Base-by-base conservation (phyloP, 345 rosid species). In the Corchorus olitorius region DNA sequence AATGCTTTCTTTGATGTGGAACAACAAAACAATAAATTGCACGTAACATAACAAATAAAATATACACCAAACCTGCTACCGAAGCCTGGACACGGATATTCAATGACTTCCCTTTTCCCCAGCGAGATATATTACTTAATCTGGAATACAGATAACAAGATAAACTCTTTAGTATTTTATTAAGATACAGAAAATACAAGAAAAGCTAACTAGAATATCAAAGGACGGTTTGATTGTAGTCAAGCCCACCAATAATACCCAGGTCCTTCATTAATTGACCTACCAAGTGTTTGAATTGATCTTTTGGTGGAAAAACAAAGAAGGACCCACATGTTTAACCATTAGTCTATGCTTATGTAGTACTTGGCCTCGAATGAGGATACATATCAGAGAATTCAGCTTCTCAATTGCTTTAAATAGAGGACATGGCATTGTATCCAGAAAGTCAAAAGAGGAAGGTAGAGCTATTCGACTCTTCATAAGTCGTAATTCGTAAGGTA, bases 11-110 rank as follows among this genome's bases (percentile, higher is more conserved):
- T 2, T 39, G 43, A 67, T 15, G 5, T 14, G 17, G n/a, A 46
- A 60, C 17, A 1, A 55, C 19, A 54, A 61, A 65, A 50, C 2
- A 13, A 53, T 10, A 17, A 73, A 37, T 7, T 15, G 16, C 45
- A 60, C 48, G 14, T 34, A 58, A 41, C 60, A 27, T 9, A 39
- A 70, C 69, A 46, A 43, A 76, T 27, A 62, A 13, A 77, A 61
- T 65, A 49, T 77, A 43, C 52, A 75, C 54, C 22, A 58, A 75
- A 92, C 95, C 94, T 88, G 89, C 79, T 72, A 85, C 87, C 4
- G 94, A 87, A 68, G 89, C 86, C 43, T 76, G 54, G 58, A 77
- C 85, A 48, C 52, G 74, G 16, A 69, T 54, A 53, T 61, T 87
- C 39, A 74, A 74, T 58, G 81, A 71, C 75, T 87, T 87, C 75